A percentile compares a stretch with the other conserved stretches of the same genome.
Evolutionary conservation across 2,329 filamentous ascomycete species (phyloP).

Genomic region (Aspergillus ruber): DNA sequence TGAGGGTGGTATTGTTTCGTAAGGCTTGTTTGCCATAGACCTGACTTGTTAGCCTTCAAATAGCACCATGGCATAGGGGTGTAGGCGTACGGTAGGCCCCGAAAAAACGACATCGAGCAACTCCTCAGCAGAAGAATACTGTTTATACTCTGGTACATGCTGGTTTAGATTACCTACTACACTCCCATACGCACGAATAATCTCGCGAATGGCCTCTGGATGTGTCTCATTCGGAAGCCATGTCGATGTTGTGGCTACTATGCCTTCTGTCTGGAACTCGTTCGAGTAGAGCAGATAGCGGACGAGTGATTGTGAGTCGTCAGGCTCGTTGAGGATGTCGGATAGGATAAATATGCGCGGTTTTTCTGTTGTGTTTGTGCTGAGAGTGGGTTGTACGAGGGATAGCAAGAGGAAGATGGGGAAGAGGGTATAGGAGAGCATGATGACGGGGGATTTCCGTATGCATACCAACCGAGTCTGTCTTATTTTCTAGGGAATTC

Average conservation of each 20-base stretch:
- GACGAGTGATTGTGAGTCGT: slow-evolving; percentile 41
- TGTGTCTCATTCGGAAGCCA: slow-evolving; percentile 40
- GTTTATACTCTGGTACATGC: slow-evolving; percentile 41
- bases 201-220: slow-evolving; percentile 40
- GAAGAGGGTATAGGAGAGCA: too few relatives aligned
- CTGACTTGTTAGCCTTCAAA: slow-evolving; percentile 1
- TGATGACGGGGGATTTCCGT: too few relatives aligned
- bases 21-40: slow-evolving; percentile 33
- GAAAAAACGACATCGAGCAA: slow-evolving; percentile 31
- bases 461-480: too few relatives aligned
- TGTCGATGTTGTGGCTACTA: slow-evolving; percentile 42
- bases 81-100: slow-evolving; percentile 35
- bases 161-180: slow-evolving; percentile 44
- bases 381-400: neutral
- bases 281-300: slow-evolving; percentile 43
- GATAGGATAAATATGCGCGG: slow-evolving; percentile 27
- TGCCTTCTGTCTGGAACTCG: slow-evolving; percentile 42
- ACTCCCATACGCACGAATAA: slow-evolving; percentile 40
- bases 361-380: neutral
- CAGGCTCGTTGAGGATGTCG: slow-evolving; percentile 43
- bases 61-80: too few relatives aligned
- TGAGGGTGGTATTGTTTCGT: slow-evolving; percentile 23
- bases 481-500: too few relatives aligned
- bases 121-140: slow-evolving; percentile 37
- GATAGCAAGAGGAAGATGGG: too few relatives aligned